Conservation (phyloP, 2,329 filamentous ascomycete species). For the Beauveria caledonica region DNA sequence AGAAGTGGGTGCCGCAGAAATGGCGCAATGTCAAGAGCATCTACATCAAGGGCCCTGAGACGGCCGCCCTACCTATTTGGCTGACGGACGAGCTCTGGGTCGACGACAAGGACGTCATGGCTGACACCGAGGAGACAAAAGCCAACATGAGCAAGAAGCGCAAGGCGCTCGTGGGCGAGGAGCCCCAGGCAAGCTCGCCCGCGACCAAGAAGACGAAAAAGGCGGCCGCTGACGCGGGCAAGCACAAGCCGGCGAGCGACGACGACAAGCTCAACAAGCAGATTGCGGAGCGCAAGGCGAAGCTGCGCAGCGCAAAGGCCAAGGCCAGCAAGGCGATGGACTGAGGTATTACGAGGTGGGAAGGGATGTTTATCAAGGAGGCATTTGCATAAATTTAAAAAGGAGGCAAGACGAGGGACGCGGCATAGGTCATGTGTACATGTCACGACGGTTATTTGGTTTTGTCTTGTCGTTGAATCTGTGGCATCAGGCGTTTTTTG, state of each 20-base stretch:
- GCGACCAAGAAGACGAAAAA: constrained; percentile 29
- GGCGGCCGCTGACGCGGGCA: constrained; percentile 17
- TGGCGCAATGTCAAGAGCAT: constrained; percentile 81
- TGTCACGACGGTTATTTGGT: constrained; percentile 6
- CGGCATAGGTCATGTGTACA: constrained; percentile 1
- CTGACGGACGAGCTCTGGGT: constrained; percentile 86
- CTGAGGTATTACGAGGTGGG: not conserved
- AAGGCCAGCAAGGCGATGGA: constrained; percentile 45
- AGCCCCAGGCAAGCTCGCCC: constrained; percentile 17
- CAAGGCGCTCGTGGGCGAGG: constrained; percentile 37
- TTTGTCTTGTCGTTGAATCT: not conserved
- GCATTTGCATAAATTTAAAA: constrained; percentile 4
- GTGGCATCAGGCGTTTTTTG: constrained; percentile 6
- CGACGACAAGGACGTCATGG: constrained; percentile 64
- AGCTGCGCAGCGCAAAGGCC: constrained; percentile 51
- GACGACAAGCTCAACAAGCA: constrained; percentile 49
- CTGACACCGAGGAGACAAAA: constrained; percentile 49
- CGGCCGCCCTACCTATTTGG: constrained; percentile 88
- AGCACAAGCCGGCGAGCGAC: constrained; percentile 35
- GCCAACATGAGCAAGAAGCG: constrained; percentile 59
- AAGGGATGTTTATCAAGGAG: not conserved
- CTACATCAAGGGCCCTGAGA: constrained; percentile 86
- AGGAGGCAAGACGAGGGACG: not conserved
- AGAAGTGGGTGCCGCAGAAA: constrained; percentile 74
- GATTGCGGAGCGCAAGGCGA: constrained; percentile 50